Conservation (phyloP, 257 asterid species). For the Solanum chiquidenum region DNA sequence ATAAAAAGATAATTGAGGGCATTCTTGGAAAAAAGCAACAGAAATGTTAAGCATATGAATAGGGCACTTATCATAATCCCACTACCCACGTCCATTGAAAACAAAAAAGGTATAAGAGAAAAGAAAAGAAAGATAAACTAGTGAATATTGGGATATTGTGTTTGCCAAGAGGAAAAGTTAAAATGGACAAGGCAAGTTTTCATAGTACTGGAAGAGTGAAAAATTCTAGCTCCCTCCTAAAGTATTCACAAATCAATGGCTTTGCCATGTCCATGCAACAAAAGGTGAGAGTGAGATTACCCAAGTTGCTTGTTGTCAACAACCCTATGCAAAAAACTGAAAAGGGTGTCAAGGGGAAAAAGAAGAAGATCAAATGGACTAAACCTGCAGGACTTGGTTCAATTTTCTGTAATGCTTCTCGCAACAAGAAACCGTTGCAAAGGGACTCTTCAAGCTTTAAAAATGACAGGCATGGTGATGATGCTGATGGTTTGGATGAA, state of each 20-base stretch:
- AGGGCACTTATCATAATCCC: not conserved
- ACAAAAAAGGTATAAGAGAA: not conserved
- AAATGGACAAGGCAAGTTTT: not conserved
- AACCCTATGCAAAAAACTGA: not conserved
- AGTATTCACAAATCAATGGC: not conserved
- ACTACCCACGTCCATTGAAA: not conserved
- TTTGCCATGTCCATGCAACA: not conserved
- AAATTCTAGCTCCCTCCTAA: not conserved
- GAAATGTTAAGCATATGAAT: not conserved
- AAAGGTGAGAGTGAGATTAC: slow-evolving; percentile 4
- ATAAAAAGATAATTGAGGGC: not conserved
- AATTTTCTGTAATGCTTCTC: slow-evolving; percentile 16
- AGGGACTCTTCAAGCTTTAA: not conserved
- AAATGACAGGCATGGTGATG: not conserved
- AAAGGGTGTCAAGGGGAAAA: not conserved
- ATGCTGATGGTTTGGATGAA: not conserved
- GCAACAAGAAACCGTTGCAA: slow-evolving; percentile 4
- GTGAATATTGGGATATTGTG: not conserved
- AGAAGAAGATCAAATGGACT: not conserved
- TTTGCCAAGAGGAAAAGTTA: not conserved
- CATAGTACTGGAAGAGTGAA: not conserved
- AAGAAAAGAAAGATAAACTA: not conserved
- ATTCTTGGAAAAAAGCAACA: not conserved
- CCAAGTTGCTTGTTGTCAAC: not conserved
- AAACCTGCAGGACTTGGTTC: not conserved